Conservation (phyloP, 2,329 filamentous ascomycete species). For the Trichoderma koningiopsis region DNA sequence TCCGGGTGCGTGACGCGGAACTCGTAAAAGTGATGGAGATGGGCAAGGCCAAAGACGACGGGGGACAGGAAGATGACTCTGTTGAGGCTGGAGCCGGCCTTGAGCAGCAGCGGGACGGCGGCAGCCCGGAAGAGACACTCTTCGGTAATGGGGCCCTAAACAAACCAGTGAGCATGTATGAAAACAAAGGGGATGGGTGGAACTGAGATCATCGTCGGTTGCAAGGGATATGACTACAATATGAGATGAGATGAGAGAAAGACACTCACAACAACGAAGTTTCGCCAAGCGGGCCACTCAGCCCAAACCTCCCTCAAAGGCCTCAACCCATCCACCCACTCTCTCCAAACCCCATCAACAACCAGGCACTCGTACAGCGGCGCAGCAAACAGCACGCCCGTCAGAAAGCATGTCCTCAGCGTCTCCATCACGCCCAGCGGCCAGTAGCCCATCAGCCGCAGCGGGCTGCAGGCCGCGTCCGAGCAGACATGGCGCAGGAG, state of each 20-base stretch:
- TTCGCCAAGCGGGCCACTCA: conserved; percentile 83
- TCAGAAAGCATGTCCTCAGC: conserved; percentile 66
- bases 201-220: not conserved
- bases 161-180: not conserved
- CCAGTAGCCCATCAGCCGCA: conserved; percentile 80
- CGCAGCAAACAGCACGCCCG: conserved; percentile 76
- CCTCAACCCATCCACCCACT: conserved; percentile 57
- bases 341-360: conserved; percentile 69
- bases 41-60: conserved; percentile 88
- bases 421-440: conserved; percentile 70
- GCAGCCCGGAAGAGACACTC: conserved; percentile 91
- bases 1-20: conserved; percentile 79
- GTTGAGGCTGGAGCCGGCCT: conserved; percentile 60
- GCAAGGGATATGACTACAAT: not conserved
- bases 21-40: conserved; percentile 95
- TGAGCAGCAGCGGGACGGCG: conserved; percentile 78
- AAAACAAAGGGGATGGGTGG: not conserved
- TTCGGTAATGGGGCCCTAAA: conserved; percentile 84
- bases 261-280: conserved; percentile 74
- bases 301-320: conserved; percentile 62
- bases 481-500: conserved; percentile 50
- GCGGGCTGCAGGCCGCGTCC: conserved; percentile 45
- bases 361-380: conserved; percentile 80
- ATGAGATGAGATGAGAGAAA: not conserved
- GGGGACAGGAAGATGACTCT: conserved; percentile 79